Evolutionary conservation across 1,284 basidiomycete genomes (phyloP), one percentile per base, ranked within the genome.

Genomic region (Malassezia nana): DNA sequence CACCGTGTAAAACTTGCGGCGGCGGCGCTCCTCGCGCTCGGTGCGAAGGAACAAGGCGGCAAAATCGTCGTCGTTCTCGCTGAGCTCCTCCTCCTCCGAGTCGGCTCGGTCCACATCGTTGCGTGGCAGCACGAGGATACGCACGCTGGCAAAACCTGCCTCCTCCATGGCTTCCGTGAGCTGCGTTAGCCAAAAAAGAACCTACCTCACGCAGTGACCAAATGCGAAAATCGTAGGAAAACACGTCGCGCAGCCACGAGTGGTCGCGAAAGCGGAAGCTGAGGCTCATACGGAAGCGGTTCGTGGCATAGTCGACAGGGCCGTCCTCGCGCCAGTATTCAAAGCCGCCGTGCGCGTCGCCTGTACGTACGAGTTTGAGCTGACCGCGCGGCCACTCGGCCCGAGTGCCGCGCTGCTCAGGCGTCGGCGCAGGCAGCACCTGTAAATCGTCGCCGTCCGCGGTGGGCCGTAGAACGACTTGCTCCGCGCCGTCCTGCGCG

Each of bases 261-360:
- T 20, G 52, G 45, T 63, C 59, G 5, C 16, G 18, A 43, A 66
- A 67, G 10, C 65, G 60, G 52, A 67, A 67, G 44, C 62, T 62
- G 13, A 67, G 47, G 46, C 59, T 62, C 65, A 67, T 66, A 10
- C 65, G 50, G 52, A 68, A 68, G 9, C 65, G 63, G 48, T 68
- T 68, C 29, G 65, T 62, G 26, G 55, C 44, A 28, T 53, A 63
- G 43, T 68, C 66, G 9, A 68, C 46, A 18, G 66, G 66, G 15
- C 63, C 60, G 42, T 68, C 66, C 38, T 68, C 66, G n/a, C 66
- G 52, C 65, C 65, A 68, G 52, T 68, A 68, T 29, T 68, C 65
- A 49, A 67, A 68, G 10, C 58, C 63, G 30, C 64, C 63, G 18
- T 60, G 55, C 42, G 50, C 52, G 7, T 25, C 40, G 35, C 66